Evolutionary conservation across 2,329 filamentous ascomycete genomes (phyloP).

Genomic region (Arthrobotrys iridis): DNA sequence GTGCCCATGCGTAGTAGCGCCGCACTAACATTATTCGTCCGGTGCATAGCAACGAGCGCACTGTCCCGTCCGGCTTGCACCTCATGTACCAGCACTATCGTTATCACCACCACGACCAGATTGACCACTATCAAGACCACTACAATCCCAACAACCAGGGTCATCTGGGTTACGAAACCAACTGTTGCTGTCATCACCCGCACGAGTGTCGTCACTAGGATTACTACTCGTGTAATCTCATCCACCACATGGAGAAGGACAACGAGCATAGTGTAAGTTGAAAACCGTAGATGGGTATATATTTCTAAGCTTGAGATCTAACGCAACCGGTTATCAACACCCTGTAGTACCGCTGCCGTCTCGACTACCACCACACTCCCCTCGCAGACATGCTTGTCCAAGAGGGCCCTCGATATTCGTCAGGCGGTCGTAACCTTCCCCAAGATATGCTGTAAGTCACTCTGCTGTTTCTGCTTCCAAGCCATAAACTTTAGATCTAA

Average conservation of each 20-base stretch:
- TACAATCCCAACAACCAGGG: background rate
- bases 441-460: slow-evolving; percentile 14
- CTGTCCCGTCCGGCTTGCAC: slow-evolving; percentile 12
- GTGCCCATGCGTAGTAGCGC: background rate
- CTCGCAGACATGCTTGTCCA: background rate
- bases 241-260: background rate
- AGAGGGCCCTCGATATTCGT: slow-evolving; percentile 7
- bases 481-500: background rate
- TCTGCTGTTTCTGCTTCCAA: background rate
- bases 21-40: background rate
- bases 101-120: background rate
- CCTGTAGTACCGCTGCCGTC: background rate
- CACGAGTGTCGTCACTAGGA: slow-evolving; percentile 8
- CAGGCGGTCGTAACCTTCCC: background rate
- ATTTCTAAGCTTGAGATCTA: background rate
- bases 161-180: background rate
- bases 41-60: background rate
- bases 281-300: background rate
- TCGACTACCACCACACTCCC: slow-evolving; percentile 6
- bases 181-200: background rate
- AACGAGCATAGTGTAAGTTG: slow-evolving; percentile 3
- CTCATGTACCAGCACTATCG: background rate
- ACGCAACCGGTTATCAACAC: background rate
- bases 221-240: background rate
- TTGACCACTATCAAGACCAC: background rate